Evolutionary conservation across 2,329 filamentous ascomycete genomes (phyloP).

Genomic region (Arthrobotrys conoides): DNA sequence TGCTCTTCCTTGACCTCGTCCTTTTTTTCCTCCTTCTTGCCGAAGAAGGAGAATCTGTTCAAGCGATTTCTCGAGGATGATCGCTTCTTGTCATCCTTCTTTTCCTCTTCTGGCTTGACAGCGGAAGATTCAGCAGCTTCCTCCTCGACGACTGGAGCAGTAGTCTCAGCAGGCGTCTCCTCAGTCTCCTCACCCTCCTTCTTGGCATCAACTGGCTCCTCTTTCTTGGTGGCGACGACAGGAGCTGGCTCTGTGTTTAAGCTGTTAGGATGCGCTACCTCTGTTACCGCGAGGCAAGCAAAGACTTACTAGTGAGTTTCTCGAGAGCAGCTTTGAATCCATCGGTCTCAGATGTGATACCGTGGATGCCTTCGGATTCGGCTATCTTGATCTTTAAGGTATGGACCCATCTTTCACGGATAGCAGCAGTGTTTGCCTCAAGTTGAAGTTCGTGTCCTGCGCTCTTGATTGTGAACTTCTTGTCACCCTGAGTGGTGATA

Average conservation of each 20-base stretch:
- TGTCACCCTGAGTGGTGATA: conserved; percentile 79
- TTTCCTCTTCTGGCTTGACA: conserved; percentile 66
- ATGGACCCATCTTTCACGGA: conserved; percentile 93
- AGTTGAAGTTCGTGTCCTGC: conserved; percentile 94
- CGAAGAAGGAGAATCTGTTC: conserved; percentile 73
- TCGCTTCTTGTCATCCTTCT: conserved; percentile 75
- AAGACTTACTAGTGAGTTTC: conserved; percentile 71
- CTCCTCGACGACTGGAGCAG: conserved; percentile 48
- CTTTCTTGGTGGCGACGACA: conserved; percentile 67
- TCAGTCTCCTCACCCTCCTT: conserved; percentile 65
- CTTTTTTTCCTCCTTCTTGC: conserved; percentile 76
- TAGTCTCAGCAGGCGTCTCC: conserved; percentile 66
- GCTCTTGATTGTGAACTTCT: conserved; percentile 85
- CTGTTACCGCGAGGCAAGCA: conserved; percentile 1
- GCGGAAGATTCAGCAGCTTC: conserved; percentile 59
- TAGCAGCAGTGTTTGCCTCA: conserved; percentile 80
- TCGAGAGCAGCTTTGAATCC: conserved; percentile 89
- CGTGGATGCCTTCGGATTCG: conserved; percentile 85
- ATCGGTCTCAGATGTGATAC: conserved; percentile 81
- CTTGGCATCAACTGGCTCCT: conserved; percentile 65
- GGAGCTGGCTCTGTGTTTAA: conserved; percentile 67
- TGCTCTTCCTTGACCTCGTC: conserved; percentile 68
- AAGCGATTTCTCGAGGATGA: conserved; percentile 74
- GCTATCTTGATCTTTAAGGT: conserved; percentile 85
- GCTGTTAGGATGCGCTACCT: conserved; percentile 64